A percentile compares a stretch with the other conserved stretches of the same genome.
Conservation (phyloP, 1,284 basidiomycete species). For the Afroboletus lepidellus region DNA sequence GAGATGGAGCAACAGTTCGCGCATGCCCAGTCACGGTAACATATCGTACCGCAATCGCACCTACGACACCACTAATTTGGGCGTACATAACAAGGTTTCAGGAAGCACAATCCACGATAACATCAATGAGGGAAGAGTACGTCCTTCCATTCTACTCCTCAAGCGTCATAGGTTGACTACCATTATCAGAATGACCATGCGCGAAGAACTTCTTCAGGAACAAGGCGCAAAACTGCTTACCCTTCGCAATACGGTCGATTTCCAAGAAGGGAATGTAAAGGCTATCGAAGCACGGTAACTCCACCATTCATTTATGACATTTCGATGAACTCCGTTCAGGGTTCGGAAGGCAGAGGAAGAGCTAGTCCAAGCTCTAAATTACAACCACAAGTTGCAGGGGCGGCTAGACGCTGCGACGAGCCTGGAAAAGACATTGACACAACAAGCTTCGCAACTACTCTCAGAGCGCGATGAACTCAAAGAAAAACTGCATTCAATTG, state of each 20-base stretch:
- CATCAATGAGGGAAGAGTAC: constrained; percentile 35
- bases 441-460: constrained; percentile 29
- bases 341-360: constrained; percentile 21
- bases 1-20: constrained; percentile 32
- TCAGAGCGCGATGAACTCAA: constrained; percentile 29
- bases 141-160: constrained; percentile 21
- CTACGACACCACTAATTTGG: constrained; percentile 14
- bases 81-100: constrained; percentile 21
- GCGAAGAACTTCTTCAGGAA: constrained; percentile 27
- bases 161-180: constrained; percentile 14
- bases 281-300: constrained; percentile 29
- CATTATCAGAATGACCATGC: constrained; percentile 20
- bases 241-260: constrained; percentile 31
- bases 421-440: constrained; percentile 25
- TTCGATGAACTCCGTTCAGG: constrained; percentile 24
- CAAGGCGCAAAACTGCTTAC: constrained; percentile 25
- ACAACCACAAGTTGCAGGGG: constrained; percentile 29
- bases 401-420: constrained; percentile 30
- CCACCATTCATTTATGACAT: background rate
- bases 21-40: constrained; percentile 24
- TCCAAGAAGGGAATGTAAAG: constrained; percentile 30
- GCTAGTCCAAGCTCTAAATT: constrained; percentile 15
- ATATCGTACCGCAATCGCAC: background rate
- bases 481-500: constrained; percentile 11
- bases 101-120: constrained; percentile 27